Percentiles rank a stretch among this genome's conserved stretches.
Evolutionary conservation across 164 flowering plant genomes (phyloP).

Genomic region (Liriodendron chinense): DNA sequence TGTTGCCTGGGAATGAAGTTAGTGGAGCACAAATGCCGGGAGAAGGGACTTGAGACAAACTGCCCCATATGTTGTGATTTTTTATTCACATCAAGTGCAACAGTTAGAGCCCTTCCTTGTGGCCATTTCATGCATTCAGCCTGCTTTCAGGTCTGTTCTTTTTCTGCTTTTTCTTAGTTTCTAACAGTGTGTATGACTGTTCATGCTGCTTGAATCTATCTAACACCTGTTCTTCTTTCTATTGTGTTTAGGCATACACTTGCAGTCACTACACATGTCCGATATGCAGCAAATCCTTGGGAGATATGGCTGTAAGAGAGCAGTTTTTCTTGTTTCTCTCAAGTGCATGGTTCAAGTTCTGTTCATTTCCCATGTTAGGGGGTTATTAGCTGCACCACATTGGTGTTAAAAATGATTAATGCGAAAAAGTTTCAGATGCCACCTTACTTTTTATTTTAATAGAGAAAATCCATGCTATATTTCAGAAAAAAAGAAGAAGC

Average conservation of each 20-base stretch:
- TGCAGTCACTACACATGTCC: constrained; percentile 89
- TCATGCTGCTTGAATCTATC: constrained; percentile 1
- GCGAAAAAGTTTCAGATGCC: no score
- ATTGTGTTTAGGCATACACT: constrained; percentile 68
- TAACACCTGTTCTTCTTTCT: constrained; percentile 10
- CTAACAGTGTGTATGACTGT: not conserved
- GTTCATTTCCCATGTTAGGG: not conserved
- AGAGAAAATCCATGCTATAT: no score
- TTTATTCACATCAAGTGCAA: constrained; percentile 82
- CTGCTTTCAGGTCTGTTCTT: constrained; percentile 69
- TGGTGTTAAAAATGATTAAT: not conserved
- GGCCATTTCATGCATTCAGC: constrained; percentile 97
- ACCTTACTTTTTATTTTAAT: no score
- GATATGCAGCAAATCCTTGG: constrained; percentile 90
- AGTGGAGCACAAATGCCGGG: constrained; percentile 78
- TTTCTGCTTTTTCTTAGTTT: constrained; percentile 5
- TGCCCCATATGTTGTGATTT: constrained; percentile 94
- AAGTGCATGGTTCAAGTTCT: not conserved
- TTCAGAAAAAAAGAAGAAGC: no score
- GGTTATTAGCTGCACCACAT: not conserved
- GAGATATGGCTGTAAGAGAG: constrained; percentile 82
- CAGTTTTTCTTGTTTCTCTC: not conserved
- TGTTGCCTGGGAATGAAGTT: constrained; percentile 72
- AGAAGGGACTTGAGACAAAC: constrained; percentile 85
- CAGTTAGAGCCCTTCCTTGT: constrained; percentile 86